Evolutionary conservation across 2,329 filamentous ascomycete species (phyloP).

Genomic region (Tothia fuscella): DNA sequence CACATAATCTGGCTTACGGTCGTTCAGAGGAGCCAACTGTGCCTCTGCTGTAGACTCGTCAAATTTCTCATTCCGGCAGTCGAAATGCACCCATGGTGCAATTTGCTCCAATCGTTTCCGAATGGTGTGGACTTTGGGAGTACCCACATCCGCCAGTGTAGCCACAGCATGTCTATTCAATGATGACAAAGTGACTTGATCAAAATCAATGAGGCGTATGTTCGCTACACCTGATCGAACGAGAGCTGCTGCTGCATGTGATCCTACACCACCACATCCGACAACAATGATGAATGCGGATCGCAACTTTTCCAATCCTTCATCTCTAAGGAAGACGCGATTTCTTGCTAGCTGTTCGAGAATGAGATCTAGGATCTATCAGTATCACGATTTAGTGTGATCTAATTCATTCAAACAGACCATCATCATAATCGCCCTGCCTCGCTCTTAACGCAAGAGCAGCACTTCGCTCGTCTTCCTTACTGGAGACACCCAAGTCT

Average conservation of each 20-base stretch:
- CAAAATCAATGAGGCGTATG: conserved; percentile 86
- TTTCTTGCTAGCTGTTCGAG: conserved; percentile 91
- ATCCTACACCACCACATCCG: conserved; percentile 88
- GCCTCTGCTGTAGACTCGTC: conserved; percentile 42
- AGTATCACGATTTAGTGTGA: neutral
- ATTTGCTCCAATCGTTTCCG: conserved; percentile 71
- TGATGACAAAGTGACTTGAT: conserved; percentile 90
- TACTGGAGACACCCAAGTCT: conserved; percentile 25
- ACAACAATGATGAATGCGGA: conserved; percentile 78
- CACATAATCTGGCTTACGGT: conserved; percentile 67
- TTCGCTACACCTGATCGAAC: conserved; percentile 81
- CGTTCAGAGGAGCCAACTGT: conserved; percentile 57
- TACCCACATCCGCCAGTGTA: conserved; percentile 85
- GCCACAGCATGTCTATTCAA: conserved; percentile 94
- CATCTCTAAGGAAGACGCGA: conserved; percentile 75
- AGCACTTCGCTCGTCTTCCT: conserved; percentile 47
- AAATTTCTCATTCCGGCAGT: conserved; percentile 77
- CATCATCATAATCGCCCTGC: conserved; percentile 53
- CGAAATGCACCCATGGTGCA: conserved; percentile 83
- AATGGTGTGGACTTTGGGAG: conserved; percentile 80
- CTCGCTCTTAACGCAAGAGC: conserved; percentile 48
- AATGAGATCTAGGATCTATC: conserved; percentile 56
- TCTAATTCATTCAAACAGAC: conserved; percentile 20
- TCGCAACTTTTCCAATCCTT: conserved; percentile 68
- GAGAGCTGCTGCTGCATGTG: conserved; percentile 76